A percentile compares a stretch with the other conserved stretches of the same genome.
Conservation (phyloP, 805 yeast species). For the Yarrowia yakushimensis region DNA sequence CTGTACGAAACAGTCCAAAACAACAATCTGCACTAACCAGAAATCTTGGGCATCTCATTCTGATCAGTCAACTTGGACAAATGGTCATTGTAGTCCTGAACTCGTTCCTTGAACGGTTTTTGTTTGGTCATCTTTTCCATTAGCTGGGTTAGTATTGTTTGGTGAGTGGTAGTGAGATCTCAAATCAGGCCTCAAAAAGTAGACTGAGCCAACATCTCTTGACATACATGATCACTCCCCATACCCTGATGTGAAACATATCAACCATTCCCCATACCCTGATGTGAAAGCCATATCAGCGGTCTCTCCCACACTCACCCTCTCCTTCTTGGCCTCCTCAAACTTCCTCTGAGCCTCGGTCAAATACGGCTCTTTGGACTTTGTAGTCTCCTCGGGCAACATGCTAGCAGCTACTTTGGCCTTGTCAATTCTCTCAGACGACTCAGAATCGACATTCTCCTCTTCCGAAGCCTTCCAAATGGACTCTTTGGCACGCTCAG, state of each 20-base stretch:
- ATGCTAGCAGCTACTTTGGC: neutral
- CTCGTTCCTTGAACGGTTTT: slow-evolving; percentile 31
- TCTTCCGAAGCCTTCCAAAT: neutral
- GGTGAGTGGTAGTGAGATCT: no score
- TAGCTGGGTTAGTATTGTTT: slow-evolving; percentile 29
- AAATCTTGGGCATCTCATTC: slow-evolving; percentile 32
- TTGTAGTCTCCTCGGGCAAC: neutral
- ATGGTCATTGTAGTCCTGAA: slow-evolving; percentile 33
- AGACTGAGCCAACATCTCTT: no score
- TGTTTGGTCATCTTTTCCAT: slow-evolving; percentile 28
- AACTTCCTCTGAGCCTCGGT: slow-evolving; percentile 31
- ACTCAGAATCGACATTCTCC: neutral
- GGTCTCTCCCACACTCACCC: slow-evolving; percentile 28
- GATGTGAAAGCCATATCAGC: no score
- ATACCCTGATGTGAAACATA: no score
- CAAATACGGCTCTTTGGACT: slow-evolving; percentile 2
- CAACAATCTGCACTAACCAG: no score
- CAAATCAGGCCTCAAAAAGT: no score
- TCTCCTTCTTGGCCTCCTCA: slow-evolving; percentile 31
- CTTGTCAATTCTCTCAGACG: neutral
- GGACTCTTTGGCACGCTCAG: slow-evolving; percentile 11
- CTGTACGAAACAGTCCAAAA: no score
- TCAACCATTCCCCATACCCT: no score
- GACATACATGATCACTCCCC: no score
- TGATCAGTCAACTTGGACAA: slow-evolving; percentile 32